Conservation (phyloP, 1,284 basidiomycete genomes). For the Kalmanozyma brasiliensis region DNA sequence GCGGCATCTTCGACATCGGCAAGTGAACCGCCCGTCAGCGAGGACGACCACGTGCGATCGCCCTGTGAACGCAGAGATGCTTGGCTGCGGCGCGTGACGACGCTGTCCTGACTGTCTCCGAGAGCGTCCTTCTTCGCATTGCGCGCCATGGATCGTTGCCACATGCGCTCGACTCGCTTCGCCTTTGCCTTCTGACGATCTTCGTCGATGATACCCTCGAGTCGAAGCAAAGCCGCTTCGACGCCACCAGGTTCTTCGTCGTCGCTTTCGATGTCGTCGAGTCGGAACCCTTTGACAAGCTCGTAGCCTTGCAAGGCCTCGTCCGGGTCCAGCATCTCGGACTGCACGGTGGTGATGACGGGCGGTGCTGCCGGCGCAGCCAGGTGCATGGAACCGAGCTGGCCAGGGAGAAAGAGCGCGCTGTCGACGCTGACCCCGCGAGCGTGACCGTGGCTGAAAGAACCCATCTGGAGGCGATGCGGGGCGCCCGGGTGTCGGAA, state of each 20-base stretch:
- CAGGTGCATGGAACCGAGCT: conserved; percentile 4
- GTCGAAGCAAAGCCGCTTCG: conserved; percentile 57
- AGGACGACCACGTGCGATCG: conserved; percentile 27
- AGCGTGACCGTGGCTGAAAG: conserved; percentile 23
- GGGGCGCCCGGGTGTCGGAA: conserved; percentile 22
- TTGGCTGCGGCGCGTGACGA: conserved; percentile 12
- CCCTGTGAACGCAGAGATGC: conserved; percentile 17
- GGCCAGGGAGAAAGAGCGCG: conserved; percentile 13
- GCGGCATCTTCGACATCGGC: conserved; percentile 40
- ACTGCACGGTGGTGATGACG: conserved; percentile 51
- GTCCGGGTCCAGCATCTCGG: conserved; percentile 62
- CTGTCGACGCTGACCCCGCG: conserved; percentile 42
- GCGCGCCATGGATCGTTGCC: conserved; percentile 47
- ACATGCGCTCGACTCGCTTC: conserved; percentile 52
- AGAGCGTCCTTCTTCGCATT: conserved; percentile 21
- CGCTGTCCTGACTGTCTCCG: neutral
- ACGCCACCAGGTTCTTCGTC: conserved; percentile 62
- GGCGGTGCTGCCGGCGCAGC: conserved; percentile 19
- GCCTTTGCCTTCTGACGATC: conserved; percentile 55
- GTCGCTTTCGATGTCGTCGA: conserved; percentile 57
- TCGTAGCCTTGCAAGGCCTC: conserved; percentile 62
- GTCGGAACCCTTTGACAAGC: conserved; percentile 60
- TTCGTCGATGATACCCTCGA: conserved; percentile 63
- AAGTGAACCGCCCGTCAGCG: conserved; percentile 33
- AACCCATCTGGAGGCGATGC: conserved; percentile 23